Evolutionary conservation across 1,284 basidiomycete genomes (phyloP).

Genomic region (Nidula niveotomentosa): DNA sequence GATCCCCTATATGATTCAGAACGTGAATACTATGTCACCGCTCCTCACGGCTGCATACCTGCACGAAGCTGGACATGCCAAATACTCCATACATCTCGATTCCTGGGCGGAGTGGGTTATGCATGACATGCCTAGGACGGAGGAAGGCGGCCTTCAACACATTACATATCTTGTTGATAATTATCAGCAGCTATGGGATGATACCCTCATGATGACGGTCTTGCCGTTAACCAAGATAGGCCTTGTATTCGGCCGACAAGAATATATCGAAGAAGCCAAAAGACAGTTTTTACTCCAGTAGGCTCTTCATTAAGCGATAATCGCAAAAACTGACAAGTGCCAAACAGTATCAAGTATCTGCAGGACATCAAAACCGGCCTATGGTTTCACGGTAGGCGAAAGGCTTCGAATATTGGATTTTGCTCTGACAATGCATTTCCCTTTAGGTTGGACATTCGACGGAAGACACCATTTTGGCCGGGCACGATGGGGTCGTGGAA

Average conservation of each 20-base stretch:
- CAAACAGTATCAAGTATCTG: conserved; percentile 44
- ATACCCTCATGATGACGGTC: conserved; percentile 68
- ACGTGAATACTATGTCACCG: conserved; percentile 70
- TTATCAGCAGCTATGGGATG: conserved; percentile 64
- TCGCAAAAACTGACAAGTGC: neutral
- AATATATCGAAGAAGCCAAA: conserved; percentile 63
- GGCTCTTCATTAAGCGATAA: conserved; percentile 12
- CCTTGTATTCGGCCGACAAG: conserved; percentile 48
- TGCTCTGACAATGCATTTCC: too few species aligned
- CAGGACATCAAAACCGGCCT: conserved; percentile 47
- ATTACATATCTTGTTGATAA: conserved; percentile 56
- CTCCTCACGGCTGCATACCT: conserved; percentile 58
- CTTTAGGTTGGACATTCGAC: conserved; percentile 48
- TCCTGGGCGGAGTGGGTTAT: conserved; percentile 71
- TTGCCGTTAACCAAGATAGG: conserved; percentile 64
- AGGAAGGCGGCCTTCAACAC: conserved; percentile 63
- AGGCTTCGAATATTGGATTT: too few species aligned
- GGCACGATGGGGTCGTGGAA: conserved; percentile 63
- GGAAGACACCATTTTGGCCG: conserved; percentile 53
- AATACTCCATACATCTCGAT: conserved; percentile 47
- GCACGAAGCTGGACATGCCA: conserved; percentile 37
- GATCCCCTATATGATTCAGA: conserved; percentile 23
- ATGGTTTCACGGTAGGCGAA: conserved; percentile 52
- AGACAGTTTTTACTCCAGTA: conserved; percentile 57
- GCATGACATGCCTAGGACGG: conserved; percentile 56